A percentile compares a stretch with the other conserved stretches of the same genome.
Conservation (phyloP, 306 rosid species). For the Lathyrus oleraceus region DNA sequence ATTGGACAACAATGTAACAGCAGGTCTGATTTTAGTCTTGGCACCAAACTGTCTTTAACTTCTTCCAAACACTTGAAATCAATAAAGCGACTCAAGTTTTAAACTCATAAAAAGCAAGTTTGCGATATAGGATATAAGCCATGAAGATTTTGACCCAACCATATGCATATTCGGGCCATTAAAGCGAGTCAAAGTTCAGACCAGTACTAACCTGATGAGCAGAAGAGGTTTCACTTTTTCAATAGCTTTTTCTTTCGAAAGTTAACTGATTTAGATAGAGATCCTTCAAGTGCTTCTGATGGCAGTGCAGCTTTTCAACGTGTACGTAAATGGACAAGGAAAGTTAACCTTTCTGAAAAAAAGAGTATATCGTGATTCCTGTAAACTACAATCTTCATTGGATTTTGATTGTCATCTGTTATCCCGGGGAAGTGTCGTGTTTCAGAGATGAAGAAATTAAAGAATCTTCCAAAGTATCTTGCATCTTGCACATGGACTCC, state of each 20-base stretch:
- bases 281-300: conserved; percentile 59
- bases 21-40: too few species aligned
- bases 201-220: too few species aligned
- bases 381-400: conserved; percentile 73
- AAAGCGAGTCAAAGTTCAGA: too few species aligned
- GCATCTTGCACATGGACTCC: conserved; percentile 85
- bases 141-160: too few species aligned
- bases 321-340: conserved; percentile 75
- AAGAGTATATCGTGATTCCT: conserved; percentile 70
- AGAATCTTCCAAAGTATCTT: conserved; percentile 53
- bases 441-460: conserved; percentile 49
- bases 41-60: too few species aligned
- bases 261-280: conserved; percentile 73
- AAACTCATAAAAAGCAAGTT: too few species aligned
- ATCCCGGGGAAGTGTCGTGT: conserved; percentile 61
- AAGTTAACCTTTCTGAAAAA: conserved; percentile 60
- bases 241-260: conserved; percentile 81
- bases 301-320: conserved; percentile 66
- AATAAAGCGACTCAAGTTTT: too few species aligned
- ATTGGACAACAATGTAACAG: too few species aligned
- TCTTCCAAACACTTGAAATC: too few species aligned
- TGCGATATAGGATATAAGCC: too few species aligned
- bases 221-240: conserved; percentile 62
- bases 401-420: conserved; percentile 75
- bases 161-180: too few species aligned